Conservation (phyloP, 129 eudicot species). For the Chrysanthemum makinoi region DNA sequence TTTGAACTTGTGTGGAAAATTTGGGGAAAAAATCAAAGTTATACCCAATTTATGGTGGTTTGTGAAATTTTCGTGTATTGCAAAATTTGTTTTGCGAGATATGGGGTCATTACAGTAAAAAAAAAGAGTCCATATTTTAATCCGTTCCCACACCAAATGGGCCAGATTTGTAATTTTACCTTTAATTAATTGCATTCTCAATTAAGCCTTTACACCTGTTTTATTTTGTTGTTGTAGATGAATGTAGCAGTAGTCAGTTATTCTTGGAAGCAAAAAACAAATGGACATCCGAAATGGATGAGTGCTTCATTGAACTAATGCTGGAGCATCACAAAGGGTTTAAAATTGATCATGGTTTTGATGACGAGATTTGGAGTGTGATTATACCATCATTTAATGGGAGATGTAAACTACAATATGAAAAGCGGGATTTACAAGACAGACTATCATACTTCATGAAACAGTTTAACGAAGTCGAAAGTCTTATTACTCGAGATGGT, state of each 20-base stretch:
- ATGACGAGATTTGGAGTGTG: constrained; percentile 35
- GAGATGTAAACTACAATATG: constrained; percentile 33
- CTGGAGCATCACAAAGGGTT: constrained; percentile 24
- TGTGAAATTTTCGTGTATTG: too few relatives aligned
- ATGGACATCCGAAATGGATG: constrained; percentile 40
- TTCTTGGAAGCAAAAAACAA: constrained; percentile 10
- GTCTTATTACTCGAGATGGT: constrained; percentile 41
- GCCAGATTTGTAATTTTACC: too few relatives aligned
- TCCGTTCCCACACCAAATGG: too few relatives aligned
- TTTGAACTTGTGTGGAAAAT: too few relatives aligned
- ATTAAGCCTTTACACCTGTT: neutral
- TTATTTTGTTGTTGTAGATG: constrained; percentile 24
- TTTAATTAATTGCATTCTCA: neutral
- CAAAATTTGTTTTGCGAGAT: too few relatives aligned
- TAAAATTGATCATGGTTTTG: constrained; percentile 32
- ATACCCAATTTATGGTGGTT: too few relatives aligned
- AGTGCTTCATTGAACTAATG: constrained; percentile 36
- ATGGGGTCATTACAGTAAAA: too few relatives aligned
- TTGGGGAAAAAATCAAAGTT: too few relatives aligned
- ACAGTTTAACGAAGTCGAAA: constrained; percentile 35
- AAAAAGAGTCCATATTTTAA: too few relatives aligned
- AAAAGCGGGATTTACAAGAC: constrained; percentile 28
- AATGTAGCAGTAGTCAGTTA: constrained; percentile 16
- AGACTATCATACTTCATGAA: constrained; percentile 39
- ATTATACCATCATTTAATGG: constrained; percentile 36